Conservation (phyloP, 2,329 filamentous ascomycete genomes). For the Huntiella moniliformis region DNA sequence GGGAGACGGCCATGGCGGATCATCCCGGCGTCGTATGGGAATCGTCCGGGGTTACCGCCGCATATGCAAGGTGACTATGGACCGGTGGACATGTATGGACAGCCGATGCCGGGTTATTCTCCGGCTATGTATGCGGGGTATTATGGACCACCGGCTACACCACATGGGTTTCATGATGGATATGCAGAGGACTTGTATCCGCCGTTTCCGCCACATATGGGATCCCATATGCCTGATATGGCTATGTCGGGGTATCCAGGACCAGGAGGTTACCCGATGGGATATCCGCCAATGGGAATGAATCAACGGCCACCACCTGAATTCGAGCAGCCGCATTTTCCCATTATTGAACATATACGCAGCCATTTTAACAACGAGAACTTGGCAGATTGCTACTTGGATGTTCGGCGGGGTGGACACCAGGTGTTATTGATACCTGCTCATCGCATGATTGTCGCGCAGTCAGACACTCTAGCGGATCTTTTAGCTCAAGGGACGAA, state of each 20-base stretch:
- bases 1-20: no score
- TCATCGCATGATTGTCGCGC: conserved; percentile 36
- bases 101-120: conserved; percentile 18
- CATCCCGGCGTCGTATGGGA: no score
- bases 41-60: no score
- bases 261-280: no score
- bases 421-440: conserved; percentile 27
- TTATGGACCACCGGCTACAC: conserved; percentile 34
- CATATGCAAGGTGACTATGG: conserved; percentile 16
- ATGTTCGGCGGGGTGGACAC: conserved; percentile 23
- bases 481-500: no score
- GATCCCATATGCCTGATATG: not conserved
- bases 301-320: no score
- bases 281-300: no score
- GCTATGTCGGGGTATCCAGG: no score
- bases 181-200: conserved; percentile 23
- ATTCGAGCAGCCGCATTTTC: not conserved
- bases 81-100: conserved; percentile 22
- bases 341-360: conserved; percentile 14
- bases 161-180: conserved; percentile 38
- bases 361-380: conserved; percentile 20
- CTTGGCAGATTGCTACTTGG: conserved; percentile 24
- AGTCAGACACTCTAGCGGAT: conserved; percentile 22
- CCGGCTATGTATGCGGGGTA: conserved; percentile 6
- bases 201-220: conserved; percentile 9